These are phyloP conservation scores for Zalerion maritima DNA, from an alignment of 495 filamentous ascomycete species.

Conservation along the genomic window DNA sequence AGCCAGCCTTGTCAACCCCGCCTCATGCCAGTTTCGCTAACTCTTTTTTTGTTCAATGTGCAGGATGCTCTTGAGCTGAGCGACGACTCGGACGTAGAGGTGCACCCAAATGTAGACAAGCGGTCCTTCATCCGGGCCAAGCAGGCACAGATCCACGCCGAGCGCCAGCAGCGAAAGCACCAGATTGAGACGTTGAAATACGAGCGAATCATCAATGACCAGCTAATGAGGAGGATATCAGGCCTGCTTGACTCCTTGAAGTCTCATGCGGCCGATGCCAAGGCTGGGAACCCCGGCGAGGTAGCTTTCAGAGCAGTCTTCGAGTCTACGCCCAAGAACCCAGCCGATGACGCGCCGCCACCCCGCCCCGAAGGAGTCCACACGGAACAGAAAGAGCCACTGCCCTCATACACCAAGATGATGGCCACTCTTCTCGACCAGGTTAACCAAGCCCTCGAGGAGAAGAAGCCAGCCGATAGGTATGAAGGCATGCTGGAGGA, in stretches of 20 bases:
- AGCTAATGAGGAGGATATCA: slow-evolving; percentile 69
- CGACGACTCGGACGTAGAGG: slow-evolving; percentile 95
- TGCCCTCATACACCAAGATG: slow-evolving; percentile 87
- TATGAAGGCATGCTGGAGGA: slow-evolving; percentile 61
- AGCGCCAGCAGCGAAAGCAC: slow-evolving; percentile 66
- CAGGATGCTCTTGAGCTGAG: slow-evolving; percentile 86
- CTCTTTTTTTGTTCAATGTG: slow-evolving; percentile 2
- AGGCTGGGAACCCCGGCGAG: slow-evolving; percentile 51
- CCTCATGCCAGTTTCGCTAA: slow-evolving; percentile 2
- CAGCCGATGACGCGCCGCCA: slow-evolving; percentile 61
- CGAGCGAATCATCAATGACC: slow-evolving; percentile 86
- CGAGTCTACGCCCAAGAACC: slow-evolving; percentile 48
- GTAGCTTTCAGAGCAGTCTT: slow-evolving; percentile 77
- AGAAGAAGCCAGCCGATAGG: slow-evolving; percentile 46
- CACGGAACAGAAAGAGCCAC: slow-evolving; percentile 47
- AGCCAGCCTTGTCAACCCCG: too few relatives aligned
- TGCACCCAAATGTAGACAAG: slow-evolving; percentile 98
- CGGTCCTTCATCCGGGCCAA: slow-evolving; percentile 96
- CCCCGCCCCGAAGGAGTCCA: slow-evolving; percentile 61
- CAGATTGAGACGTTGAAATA: slow-evolving; percentile 87
- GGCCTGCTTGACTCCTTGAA: slow-evolving; percentile 57
- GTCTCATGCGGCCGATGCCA: slow-evolving; percentile 49
- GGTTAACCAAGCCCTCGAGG: slow-evolving; percentile 78
- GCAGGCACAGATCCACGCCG: slow-evolving; percentile 88
- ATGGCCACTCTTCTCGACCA: slow-evolving; percentile 84